phyloP scores from a whole-genome alignment of 1,284 basidiomycete species.

The Ceratobasidium sp. region DNA sequence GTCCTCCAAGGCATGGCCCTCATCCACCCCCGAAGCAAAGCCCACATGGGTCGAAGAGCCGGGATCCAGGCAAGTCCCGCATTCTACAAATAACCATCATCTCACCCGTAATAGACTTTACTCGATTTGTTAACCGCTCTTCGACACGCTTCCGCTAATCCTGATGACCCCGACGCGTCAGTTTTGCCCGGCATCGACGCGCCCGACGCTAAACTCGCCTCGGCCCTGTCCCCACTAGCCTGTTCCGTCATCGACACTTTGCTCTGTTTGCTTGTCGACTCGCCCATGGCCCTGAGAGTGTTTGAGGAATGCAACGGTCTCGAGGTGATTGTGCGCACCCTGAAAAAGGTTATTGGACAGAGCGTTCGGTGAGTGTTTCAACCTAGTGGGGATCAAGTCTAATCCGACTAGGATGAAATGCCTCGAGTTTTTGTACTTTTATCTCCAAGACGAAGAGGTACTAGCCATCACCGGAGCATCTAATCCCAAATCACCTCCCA shows the following conservation, averaged over 20 bases:
- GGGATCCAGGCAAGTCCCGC: constrained; percentile 67
- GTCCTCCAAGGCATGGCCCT: constrained; percentile 82
- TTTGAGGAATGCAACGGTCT: constrained; percentile 81
- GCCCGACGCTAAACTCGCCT: constrained; percentile 43
- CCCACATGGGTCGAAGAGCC: constrained; percentile 69
- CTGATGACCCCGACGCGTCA: constrained; percentile 44
- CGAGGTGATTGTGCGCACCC: constrained; percentile 78
- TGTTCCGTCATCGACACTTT: constrained; percentile 80
- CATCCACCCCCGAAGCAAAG: constrained; percentile 71
- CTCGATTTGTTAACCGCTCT: constrained; percentile 24
- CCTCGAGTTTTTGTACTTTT: constrained; percentile 90
- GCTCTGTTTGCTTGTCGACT: constrained; percentile 83
- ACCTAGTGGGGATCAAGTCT: background rate
- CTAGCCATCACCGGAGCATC: constrained; percentile 39
- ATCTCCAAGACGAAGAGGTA: constrained; percentile 77
- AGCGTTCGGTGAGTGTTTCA: constrained; percentile 72
- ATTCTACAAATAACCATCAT: background rate
- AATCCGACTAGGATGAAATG: constrained; percentile 80
- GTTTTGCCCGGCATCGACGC: constrained; percentile 47
- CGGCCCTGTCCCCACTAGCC: constrained; percentile 49
- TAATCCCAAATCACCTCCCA: background rate
- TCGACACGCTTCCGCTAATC: constrained; percentile 28
- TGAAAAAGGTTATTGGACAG: constrained; percentile 81
- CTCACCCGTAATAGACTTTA: background rate
- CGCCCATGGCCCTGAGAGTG: constrained; percentile 68